These are phyloP conservation scores for Macrophomina phaseolina DNA, from an alignment of 2,329 filamentous ascomycete genomes.

Conservation along the genomic window DNA sequence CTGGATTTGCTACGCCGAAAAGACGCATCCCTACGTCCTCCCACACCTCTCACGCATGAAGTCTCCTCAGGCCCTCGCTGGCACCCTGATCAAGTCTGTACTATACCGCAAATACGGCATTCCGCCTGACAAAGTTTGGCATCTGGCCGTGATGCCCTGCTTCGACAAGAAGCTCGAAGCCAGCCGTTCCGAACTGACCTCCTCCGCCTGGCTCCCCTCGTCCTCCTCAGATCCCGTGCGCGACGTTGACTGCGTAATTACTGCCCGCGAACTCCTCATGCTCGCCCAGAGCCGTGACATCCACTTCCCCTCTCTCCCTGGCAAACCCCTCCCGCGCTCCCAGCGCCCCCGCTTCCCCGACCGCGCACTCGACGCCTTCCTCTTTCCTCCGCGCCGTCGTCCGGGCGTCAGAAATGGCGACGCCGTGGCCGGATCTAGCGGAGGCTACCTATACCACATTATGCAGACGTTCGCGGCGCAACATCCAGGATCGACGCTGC, in stretches of 20 bases:
- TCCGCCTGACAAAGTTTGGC: conserved; percentile 83
- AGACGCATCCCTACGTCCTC: conserved; percentile 92
- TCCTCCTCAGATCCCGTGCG: conserved; percentile 56
- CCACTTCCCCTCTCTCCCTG: conserved; percentile 75
- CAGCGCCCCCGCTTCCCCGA: conserved; percentile 73
- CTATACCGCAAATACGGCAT: conserved; percentile 76
- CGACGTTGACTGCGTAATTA: conserved; percentile 98
- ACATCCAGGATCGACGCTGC: conserved; percentile 72
- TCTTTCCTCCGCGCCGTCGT: conserved; percentile 66
- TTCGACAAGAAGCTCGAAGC: conserved; percentile 99
- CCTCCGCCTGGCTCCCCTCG: conserved; percentile 67
- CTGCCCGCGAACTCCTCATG: conserved; percentile 90
- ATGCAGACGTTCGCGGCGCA: conserved; percentile 74
- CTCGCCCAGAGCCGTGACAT: conserved; percentile 81
- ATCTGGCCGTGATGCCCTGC: conserved; percentile 95
- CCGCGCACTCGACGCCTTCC: conserved; percentile 69
- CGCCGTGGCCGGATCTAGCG: conserved; percentile 69
- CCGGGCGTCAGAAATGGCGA: conserved; percentile 46
- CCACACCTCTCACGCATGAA: conserved; percentile 91
- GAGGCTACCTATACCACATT: conserved; percentile 86
- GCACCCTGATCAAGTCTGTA: conserved; percentile 86
- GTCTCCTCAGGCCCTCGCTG: conserved; percentile 89
- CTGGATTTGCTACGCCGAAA: conserved; percentile 99
- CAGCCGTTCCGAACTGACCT: conserved; percentile 88
- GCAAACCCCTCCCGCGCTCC: conserved; percentile 56